These are phyloP conservation scores for Diutina siamensis DNA, from an alignment of 1,139 yeast genomes.

Conservation along the genomic window DNA sequence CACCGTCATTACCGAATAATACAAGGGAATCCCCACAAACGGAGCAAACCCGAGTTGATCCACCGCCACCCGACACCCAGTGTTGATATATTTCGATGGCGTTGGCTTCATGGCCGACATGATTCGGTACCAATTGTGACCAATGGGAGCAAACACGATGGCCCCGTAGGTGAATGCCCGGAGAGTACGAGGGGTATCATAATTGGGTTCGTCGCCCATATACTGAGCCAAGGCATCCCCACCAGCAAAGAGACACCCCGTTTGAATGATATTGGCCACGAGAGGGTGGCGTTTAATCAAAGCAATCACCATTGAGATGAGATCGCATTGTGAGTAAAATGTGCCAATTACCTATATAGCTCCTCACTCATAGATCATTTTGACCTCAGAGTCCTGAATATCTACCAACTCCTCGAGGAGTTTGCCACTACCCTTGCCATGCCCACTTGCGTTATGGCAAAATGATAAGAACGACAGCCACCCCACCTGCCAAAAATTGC, in stretches of 20 bases:
- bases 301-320: background rate
- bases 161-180: constrained; percentile 29
- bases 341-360: background rate
- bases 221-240: constrained; percentile 33
- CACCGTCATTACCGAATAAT: constrained; percentile 54
- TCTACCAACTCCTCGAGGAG: constrained; percentile 29
- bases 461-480: constrained; percentile 37
- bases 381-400: constrained; percentile 22
- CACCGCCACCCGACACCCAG: constrained; percentile 40
- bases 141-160: constrained; percentile 31
- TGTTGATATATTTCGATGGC: constrained; percentile 11
- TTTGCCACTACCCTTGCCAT: constrained; percentile 27
- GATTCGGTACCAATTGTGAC: constrained; percentile 28
- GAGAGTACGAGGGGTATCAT: constrained; percentile 20
- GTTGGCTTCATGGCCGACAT: constrained; percentile 14
- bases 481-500: constrained; percentile 31
- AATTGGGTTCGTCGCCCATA: constrained; percentile 14
- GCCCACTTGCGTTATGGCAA: constrained; percentile 35
- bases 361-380: constrained; percentile 17
- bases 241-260: constrained; percentile 29
- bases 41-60: constrained; percentile 82
- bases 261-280: constrained; percentile 25
- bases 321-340: background rate
- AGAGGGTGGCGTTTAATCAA: constrained; percentile 14
- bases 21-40: constrained; percentile 50